These are phyloP conservation scores for Scedosporium aurantiacum DNA, from an alignment of 2,329 filamentous ascomycete genomes.

Conservation along the genomic window DNA sequence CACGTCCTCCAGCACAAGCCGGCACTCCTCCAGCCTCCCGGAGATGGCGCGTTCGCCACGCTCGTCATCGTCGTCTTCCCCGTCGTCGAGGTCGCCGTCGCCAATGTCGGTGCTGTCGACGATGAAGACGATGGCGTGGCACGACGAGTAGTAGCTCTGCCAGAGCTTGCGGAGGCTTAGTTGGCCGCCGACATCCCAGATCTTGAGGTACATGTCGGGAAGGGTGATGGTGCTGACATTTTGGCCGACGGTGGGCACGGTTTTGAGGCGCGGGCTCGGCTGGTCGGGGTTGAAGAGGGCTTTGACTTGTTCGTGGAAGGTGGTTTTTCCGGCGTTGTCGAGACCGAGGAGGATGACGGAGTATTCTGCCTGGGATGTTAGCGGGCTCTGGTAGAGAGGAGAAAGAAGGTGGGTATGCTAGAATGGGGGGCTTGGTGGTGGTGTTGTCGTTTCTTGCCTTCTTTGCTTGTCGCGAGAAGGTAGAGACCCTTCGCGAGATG, in stretches of 20 bases:
- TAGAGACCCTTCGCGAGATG: slow-evolving; percentile 93
- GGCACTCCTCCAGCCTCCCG: slow-evolving; percentile 74
- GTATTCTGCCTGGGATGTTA: slow-evolving; percentile 54
- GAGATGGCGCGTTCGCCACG: slow-evolving; percentile 24
- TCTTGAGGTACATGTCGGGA: slow-evolving; percentile 92
- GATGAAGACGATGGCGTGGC: slow-evolving; percentile 95
- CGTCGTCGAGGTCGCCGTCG: slow-evolving; percentile 52
- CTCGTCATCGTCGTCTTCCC: slow-evolving; percentile 1
- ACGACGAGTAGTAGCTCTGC: slow-evolving; percentile 90
- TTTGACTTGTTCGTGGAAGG: slow-evolving; percentile 94
- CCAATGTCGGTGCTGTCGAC: slow-evolving; percentile 92
- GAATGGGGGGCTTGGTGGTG: not conserved
- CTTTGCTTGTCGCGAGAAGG: slow-evolving; percentile 90
- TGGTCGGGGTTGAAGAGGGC: slow-evolving; percentile 61
- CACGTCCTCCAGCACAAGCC: slow-evolving; percentile 80
- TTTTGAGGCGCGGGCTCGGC: slow-evolving; percentile 61
- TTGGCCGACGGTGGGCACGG: slow-evolving; percentile 92
- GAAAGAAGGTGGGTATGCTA: slow-evolving; percentile 7
- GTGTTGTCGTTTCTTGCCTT: slow-evolving; percentile 51
- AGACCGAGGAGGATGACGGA: slow-evolving; percentile 93
- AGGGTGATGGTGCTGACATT: slow-evolving; percentile 88
- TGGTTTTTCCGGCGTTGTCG: slow-evolving; percentile 97
- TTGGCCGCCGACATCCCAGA: slow-evolving; percentile 97
- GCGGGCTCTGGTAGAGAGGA: slow-evolving; percentile 7
- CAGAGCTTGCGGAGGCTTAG: slow-evolving; percentile 79